Percentiles rank a stretch among this genome's conserved stretches.
Evolutionary conservation across 2,329 filamentous ascomycete genomes (phyloP).

Genomic region (Lasiodiplodia theobromae): DNA sequence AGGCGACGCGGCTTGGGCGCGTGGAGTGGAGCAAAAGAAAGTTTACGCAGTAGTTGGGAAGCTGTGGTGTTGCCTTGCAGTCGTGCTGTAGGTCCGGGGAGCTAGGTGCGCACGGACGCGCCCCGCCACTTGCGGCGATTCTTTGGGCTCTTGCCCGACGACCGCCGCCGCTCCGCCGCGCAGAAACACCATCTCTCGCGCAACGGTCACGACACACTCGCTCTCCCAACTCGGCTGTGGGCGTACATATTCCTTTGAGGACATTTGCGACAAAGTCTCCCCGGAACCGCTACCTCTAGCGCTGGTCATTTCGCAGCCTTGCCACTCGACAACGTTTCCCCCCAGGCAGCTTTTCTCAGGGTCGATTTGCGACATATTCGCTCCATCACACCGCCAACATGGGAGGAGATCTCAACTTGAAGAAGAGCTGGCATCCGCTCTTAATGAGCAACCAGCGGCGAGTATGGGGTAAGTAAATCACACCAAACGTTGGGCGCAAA

Average conservation of each 20-base stretch:
- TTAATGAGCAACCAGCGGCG: conserved; percentile 88
- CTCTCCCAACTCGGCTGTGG: too few species aligned
- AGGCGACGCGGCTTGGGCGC: neutral
- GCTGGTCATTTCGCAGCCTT: neutral
- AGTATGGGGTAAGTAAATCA: conserved; percentile 67
- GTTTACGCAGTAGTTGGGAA: neutral
- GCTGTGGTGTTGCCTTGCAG: conserved; percentile 1
- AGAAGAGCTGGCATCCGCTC: conserved; percentile 90
- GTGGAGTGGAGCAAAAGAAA: neutral
- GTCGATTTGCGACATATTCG: neutral
- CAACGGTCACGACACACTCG: neutral
- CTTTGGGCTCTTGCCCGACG: neutral
- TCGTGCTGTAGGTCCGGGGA: neutral
- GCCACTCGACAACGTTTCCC: neutral
- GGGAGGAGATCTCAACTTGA: conserved; percentile 95
- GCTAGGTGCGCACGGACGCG: neutral
- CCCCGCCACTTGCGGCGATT: neutral
- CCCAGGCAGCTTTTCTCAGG: neutral
- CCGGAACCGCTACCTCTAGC: neutral
- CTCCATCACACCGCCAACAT: conserved; percentile 62
- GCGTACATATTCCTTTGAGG: neutral
- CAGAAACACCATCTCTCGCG: conserved; percentile 7
- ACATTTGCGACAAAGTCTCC: neutral
- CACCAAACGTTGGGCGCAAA: too few species aligned
- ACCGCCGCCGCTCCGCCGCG: neutral